A percentile compares a stretch with the other conserved stretches of the same genome.
Evolutionary conservation across 2,329 filamentous ascomycete species (phyloP).

Genomic region (Echinosphaeria canescens): DNA sequence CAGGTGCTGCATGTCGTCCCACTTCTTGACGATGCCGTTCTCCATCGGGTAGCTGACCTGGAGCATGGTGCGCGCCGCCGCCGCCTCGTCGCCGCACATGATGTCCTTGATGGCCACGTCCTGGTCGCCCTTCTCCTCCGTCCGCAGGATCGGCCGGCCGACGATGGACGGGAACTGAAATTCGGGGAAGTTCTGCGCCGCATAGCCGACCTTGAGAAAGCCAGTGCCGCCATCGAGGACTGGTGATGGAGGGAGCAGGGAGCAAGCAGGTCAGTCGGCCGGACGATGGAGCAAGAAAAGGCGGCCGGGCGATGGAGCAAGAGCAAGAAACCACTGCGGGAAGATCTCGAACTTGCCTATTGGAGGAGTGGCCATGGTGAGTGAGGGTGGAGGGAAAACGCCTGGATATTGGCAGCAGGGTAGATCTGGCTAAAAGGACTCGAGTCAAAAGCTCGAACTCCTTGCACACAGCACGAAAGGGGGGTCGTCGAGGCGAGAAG

Average conservation of each 20-base stretch:
- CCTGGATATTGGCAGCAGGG: too few species aligned
- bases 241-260: conserved; percentile 14
- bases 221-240: conserved; percentile 99
- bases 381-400: too few species aligned
- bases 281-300: conserved; percentile 1
- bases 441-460: too few species aligned
- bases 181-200: conserved; percentile 97
- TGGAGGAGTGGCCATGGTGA: too few species aligned
- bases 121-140: conserved; percentile 55
- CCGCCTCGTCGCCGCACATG: conserved; percentile 98
- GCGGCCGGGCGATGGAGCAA: too few species aligned
- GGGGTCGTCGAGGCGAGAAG: too few species aligned
- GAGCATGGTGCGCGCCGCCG: conserved; percentile 86
- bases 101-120: conserved; percentile 63
- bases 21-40: conserved; percentile 97
- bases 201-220: conserved; percentile 99
- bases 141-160: conserved; percentile 88
- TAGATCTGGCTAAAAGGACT: too few species aligned
- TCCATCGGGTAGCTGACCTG: conserved; percentile 99
- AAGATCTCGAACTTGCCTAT: too few species aligned
- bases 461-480: too few species aligned
- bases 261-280: conserved; percentile 3
- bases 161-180: conserved; percentile 98
- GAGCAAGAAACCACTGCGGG: too few species aligned
- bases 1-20: conserved; percentile 99